phyloP scores from a whole-genome alignment of 1,139 yeast genomes.

The Candida sanyaensis region DNA sequence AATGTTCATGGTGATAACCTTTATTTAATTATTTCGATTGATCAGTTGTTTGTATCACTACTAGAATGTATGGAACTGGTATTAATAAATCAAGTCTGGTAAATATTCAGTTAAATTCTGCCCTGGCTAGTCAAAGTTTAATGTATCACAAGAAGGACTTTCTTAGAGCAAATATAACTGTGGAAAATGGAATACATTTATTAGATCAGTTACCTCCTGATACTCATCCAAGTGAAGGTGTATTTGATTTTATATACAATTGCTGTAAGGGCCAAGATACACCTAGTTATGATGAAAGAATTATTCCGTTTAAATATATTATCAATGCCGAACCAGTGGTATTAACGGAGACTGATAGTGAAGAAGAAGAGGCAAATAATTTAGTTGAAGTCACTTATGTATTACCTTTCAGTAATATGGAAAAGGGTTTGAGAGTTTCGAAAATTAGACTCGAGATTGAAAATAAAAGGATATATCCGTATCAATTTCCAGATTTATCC shows the following conservation, averaged over 20 bases:
- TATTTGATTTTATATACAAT: neutral
- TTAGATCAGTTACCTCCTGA: constrained; percentile 12
- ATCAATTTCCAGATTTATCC: constrained; percentile 15
- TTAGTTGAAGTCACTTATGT: constrained; percentile 22
- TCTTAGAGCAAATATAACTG: neutral
- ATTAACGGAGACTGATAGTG: constrained; percentile 5
- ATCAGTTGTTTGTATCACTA: neutral
- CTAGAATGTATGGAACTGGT: neutral
- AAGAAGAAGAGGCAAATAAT: constrained; percentile 14
- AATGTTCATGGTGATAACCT: neutral
- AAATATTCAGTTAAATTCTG: neutral
- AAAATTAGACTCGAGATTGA: constrained; percentile 11
- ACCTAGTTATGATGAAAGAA: constrained; percentile 2
- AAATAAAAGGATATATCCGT: constrained; percentile 7
- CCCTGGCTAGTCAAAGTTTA: constrained; percentile 1
- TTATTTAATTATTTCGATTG: neutral
- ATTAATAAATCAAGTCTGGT: neutral
- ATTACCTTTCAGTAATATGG: constrained; percentile 11
- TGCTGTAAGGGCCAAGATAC: constrained; percentile 1
- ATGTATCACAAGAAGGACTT: neutral
- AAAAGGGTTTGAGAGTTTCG: constrained; percentile 11
- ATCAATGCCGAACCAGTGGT: constrained; percentile 26
- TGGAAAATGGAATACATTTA: constrained; percentile 12
- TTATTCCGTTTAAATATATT: constrained; percentile 27
- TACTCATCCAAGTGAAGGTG: neutral